Conservation (phyloP, 805 yeast species). For the Zygoascus bituminiphila region DNA sequence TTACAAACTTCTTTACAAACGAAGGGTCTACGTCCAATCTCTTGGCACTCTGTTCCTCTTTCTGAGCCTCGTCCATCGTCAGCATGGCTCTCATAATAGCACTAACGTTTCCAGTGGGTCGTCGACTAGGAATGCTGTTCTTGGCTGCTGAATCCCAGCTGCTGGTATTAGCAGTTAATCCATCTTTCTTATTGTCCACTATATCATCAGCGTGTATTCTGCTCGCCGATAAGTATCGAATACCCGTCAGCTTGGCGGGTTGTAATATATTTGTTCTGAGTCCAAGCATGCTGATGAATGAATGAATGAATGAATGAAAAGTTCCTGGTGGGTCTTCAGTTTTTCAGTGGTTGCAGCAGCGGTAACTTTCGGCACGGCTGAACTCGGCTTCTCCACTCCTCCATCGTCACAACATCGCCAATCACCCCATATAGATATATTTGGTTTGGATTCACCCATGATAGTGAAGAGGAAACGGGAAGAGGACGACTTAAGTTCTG, state of each 20-base stretch:
- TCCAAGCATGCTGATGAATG: too few species aligned
- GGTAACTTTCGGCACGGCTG: too few species aligned
- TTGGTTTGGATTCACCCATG: too few species aligned
- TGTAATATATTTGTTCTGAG: too few species aligned
- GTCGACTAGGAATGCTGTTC: neutral
- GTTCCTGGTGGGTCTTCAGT: too few species aligned
- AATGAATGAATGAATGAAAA: too few species aligned
- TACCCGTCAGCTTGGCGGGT: neutral
- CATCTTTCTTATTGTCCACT: too few species aligned
- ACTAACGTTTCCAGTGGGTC: neutral
- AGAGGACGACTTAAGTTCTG: neutral
- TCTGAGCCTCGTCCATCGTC: neutral
- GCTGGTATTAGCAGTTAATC: too few species aligned
- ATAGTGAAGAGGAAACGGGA: neutral
- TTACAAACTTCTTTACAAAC: constrained; percentile 41
- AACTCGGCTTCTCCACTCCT: too few species aligned
- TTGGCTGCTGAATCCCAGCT: neutral
- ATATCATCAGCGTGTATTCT: neutral
- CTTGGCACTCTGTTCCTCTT: constrained; percentile 4
- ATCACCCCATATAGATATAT: too few species aligned
- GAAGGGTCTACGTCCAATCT: constrained; percentile 25
- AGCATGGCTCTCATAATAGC: neutral
- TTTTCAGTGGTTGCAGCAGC: too few species aligned
- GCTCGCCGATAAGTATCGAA: neutral
- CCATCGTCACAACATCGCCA: too few species aligned